These are phyloP conservation scores for Phytopythium aichiense DNA, from an alignment of 352 stramenopile genomes.

Conservation along the genomic window DNA sequence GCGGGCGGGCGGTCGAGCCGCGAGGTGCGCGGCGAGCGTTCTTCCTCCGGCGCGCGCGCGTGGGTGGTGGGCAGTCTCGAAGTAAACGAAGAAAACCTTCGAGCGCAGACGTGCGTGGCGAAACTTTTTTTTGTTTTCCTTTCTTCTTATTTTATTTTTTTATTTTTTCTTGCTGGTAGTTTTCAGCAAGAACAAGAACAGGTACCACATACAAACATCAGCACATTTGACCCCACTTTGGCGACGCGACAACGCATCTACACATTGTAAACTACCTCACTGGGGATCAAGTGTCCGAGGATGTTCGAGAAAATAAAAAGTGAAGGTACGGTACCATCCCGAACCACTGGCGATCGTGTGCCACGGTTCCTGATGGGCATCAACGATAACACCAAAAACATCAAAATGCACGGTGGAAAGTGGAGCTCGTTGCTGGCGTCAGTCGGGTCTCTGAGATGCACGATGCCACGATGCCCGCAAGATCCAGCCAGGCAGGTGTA, in stretches of 20 bases:
- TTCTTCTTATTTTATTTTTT: neutral
- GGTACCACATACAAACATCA: neutral
- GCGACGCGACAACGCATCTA: constrained; percentile 1
- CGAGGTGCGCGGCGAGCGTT: neutral
- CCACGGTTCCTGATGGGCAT: neutral
- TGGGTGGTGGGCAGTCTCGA: neutral
- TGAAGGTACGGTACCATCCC: neutral
- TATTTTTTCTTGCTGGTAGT: neutral
- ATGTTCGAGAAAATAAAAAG: constrained; percentile 5
- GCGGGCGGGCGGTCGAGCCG: neutral
- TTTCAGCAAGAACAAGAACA: neutral
- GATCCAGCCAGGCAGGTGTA: no score
- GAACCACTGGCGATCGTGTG: neutral
- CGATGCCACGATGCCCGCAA: constrained; percentile 1
- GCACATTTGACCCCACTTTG: neutral
- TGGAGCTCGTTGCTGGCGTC: constrained; percentile 1
- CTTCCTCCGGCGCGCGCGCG: neutral
- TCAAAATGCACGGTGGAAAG: neutral
- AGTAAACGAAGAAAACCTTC: neutral
- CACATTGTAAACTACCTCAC: neutral
- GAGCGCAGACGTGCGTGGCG: neutral
- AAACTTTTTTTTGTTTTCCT: neutral
- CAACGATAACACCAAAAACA: neutral
- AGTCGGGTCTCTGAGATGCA: constrained; percentile 1
- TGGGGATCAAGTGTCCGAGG: neutral